Base-by-base conservation (phyloP, 192 early-diverging fungal genomes). In the Coemansia sp. region DNA sequence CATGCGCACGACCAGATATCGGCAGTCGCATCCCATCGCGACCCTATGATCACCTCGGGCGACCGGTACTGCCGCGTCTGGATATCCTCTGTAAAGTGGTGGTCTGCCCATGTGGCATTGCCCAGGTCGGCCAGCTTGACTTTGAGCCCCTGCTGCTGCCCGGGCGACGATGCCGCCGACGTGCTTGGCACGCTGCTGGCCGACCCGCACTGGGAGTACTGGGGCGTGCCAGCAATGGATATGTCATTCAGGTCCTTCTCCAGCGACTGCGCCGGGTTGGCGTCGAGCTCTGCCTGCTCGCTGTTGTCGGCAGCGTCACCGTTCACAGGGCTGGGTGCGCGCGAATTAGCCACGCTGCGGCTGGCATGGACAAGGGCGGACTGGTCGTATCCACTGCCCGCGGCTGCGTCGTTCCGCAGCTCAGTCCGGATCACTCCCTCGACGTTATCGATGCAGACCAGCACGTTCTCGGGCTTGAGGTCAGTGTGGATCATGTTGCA, bases 401-500 rank as follows among this genome's bases (percentile, higher is more conserved):
- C 18, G 14, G 50, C 33, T 10, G 30, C 31, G 35, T 75, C 64
- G 26, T 36, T 54, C 36, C 51, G 38, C 26, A 69, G 65, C 55
- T 78, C 57, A 21, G 43, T 68, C 40, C 76, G 71, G 20, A 94
- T 76, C 4, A 87, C 81, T 6, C 86, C 78, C 19, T 91, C 88
- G 2, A 94, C 89, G 48, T 96, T 78, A 32, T 85, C 84, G 25
- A 98, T 82, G 48, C 87, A 90, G n/a, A 94, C 86, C 6, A 98
- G 78, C 4, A 96, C 86, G 61, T 98, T 98, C 67, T 98, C 96
- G 9, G 94, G 96, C 54, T 99, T 99, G 31, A 99, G 63, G 64
- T 99, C 96, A 0, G 96, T 99, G 72, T 99, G 96, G 44, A 99
- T 96, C 50, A 99, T 92, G 23, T 82, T 81, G 73, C 96, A 99